These are phyloP conservation scores for Albophoma yamanashiensis DNA, from an alignment of 2,329 filamentous ascomycete species.

Conservation along the genomic window DNA sequence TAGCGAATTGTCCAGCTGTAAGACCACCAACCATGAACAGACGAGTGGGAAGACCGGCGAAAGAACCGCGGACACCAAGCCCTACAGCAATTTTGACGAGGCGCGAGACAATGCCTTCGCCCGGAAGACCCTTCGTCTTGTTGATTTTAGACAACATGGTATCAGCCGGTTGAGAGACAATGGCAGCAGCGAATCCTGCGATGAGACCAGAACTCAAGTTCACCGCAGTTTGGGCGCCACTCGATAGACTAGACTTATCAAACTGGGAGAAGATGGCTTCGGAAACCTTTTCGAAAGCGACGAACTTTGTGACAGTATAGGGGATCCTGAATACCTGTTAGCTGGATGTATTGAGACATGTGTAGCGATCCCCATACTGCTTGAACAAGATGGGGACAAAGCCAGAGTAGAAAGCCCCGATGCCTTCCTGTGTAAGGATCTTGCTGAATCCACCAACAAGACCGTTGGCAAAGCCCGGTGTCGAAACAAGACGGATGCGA, in stretches of 20 bases:
- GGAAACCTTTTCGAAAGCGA: constrained; percentile 81
- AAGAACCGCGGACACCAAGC: constrained; percentile 69
- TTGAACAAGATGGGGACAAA: constrained; percentile 75
- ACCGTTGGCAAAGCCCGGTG: constrained; percentile 75
- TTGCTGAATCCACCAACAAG: constrained; percentile 71
- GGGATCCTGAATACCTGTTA: constrained; percentile 49
- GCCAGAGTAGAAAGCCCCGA: constrained; percentile 81
- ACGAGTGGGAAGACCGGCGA: constrained; percentile 69
- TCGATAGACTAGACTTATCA: constrained; percentile 61
- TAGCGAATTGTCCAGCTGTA: constrained; percentile 76
- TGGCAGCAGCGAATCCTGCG: constrained; percentile 69
- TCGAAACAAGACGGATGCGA: constrained; percentile 84
- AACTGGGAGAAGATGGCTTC: constrained; percentile 58
- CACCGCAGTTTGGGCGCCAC: constrained; percentile 62
- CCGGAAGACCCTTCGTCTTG: constrained; percentile 81
- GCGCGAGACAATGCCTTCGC: constrained; percentile 71
- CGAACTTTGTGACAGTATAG: constrained; percentile 93
- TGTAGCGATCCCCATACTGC: constrained; percentile 19
- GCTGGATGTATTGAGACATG: too few relatives aligned
- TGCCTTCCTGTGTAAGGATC: constrained; percentile 72
- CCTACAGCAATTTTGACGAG: constrained; percentile 82
- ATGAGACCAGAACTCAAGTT: constrained; percentile 55
- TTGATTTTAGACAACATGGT: constrained; percentile 95
- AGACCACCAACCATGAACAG: constrained; percentile 55
- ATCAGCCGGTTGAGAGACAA: constrained; percentile 83